Base-by-base conservation (phyloP, 306 rosid species). In the Hippophae rhamnoides region DNA sequence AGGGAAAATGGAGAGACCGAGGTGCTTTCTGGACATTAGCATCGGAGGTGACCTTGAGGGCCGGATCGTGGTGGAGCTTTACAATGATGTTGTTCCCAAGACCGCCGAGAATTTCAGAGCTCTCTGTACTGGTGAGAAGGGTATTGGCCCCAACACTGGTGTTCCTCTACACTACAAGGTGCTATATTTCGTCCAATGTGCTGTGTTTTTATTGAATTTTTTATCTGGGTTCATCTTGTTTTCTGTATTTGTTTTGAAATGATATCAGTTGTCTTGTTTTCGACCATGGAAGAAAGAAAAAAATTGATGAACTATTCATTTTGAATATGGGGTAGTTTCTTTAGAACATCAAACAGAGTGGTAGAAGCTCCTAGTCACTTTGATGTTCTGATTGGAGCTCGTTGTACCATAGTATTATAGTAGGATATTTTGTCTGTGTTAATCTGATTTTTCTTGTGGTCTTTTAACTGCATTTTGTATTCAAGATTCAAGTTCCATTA, bases 161-260 rank as follows among this genome's bases (percentile, higher is more conserved):
- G 85, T 73, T 25, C 88, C 97, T 47, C 95, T 89, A 14, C 95
- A 86, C 71, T 89, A 66, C 81, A 86, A 89, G 97, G 97, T 86
- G 57, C 6, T 49, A 7, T 41, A 14, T 41, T 46, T 52, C 26
- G 18, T 7, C 45, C 13, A 8, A n/a, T 18, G n/a, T 26, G 7
- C 23, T 62, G 38, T 31, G 38, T 31, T 31, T 58, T 0, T 9
- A 1, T 52, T 41, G 11, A 12, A 14, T 25, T 49, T 48, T 5
- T 5, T 10, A 45, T 62, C 68, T 56, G 64, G 58, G 59, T 48
- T 63, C 52, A 11, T 41, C 43, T 0, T 69, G 55, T 56, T 41
- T 55, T 55, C 43, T 47, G 5, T 54, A 5, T 27, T 4, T 31
- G 38, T 31, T 2, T 2, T 31, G 38, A 31, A 31, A 31, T 31